phyloP scores from a whole-genome alignment of 192 early-diverging fungal genomes.

The Backusella psychrophila region DNA sequence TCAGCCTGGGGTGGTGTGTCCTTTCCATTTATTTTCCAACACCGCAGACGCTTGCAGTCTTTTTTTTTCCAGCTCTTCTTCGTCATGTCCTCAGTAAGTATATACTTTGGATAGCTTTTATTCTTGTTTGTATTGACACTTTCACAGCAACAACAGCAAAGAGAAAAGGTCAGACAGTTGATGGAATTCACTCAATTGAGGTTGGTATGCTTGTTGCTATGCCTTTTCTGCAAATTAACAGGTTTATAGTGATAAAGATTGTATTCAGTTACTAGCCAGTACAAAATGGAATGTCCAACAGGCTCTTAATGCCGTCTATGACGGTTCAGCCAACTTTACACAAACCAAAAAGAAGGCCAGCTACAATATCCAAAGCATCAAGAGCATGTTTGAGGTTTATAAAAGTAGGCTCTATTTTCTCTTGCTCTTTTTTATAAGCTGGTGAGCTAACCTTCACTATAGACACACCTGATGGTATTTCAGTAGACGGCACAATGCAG shows the following conservation, averaged over 20 bases:
- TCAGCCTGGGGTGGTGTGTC: neutral
- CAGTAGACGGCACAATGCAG: conserved; percentile 69
- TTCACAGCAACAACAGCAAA: neutral
- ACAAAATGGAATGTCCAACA: conserved; percentile 66
- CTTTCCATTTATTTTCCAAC: conserved; percentile 3
- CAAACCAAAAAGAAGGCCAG: neutral
- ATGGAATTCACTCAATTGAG: conserved; percentile 8
- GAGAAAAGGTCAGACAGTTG: conserved; percentile 1
- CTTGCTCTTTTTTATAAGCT: neutral
- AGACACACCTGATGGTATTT: conserved; percentile 58
- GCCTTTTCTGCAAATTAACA: neutral
- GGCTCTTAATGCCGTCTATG: conserved; percentile 64
- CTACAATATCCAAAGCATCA: conserved; percentile 24
- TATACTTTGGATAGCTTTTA: neutral
- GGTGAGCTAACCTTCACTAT: neutral
- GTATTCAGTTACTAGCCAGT: conserved; percentile 50
- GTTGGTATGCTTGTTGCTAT: neutral
- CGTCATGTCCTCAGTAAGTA: neutral
- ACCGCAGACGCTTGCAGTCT: neutral
- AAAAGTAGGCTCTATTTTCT: conserved; percentile 49
- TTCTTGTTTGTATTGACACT: neutral
- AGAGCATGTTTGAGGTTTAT: conserved; percentile 68
- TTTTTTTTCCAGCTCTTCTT: neutral
- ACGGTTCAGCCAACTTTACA: conserved; percentile 21
- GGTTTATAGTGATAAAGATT: conserved; percentile 51